Percentiles rank a stretch among this genome's conserved stretches.
phyloP scores from a whole-genome alignment of 768 basidiomycete genomes.

The Infundibulicybe gibba region DNA sequence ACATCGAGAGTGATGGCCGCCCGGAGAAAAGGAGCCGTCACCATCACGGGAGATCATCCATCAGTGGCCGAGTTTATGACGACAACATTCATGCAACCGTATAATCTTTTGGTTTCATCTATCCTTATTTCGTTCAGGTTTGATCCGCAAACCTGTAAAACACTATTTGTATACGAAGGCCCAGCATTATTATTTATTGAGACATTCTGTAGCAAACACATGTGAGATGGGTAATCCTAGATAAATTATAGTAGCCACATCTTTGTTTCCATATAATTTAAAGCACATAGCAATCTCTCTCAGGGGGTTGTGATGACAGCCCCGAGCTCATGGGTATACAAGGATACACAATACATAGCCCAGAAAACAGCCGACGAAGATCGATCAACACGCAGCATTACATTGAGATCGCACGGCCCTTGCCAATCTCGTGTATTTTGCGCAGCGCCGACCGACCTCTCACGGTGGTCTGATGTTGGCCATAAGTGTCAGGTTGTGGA shows the following conservation, averaged over 20 bases:
- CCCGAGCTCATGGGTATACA: conserved; percentile 1
- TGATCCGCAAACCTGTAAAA: no score
- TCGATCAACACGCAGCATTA: conserved; percentile 29
- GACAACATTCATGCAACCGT: neutral
- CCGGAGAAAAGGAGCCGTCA: conserved; percentile 30
- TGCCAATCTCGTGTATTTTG: conserved; percentile 57
- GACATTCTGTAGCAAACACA: no score
- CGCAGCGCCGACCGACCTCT: conserved; percentile 67
- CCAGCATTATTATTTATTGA: no score
- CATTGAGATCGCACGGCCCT: conserved; percentile 83
- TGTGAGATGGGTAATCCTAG: no score
- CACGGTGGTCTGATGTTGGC: conserved; percentile 35
- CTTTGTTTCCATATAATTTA: neutral
- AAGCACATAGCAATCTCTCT: neutral
- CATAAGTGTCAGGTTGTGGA: conserved; percentile 46
- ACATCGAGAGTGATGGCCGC: conserved; percentile 16
- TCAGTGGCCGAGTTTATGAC: neutral
- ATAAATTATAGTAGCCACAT: no score
- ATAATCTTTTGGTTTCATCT: conserved; percentile 1
- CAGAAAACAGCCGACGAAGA: conserved; percentile 9
- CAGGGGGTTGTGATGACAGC: neutral
- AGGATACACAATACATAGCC: conserved; percentile 1
- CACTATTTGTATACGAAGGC: no score
- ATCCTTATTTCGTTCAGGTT: conserved; percentile 5
- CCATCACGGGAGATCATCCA: conserved; percentile 4